These are phyloP conservation scores for Aspergillus sp. DNA, from an alignment of 2,329 filamentous ascomycete genomes.

Conservation along the genomic window DNA sequence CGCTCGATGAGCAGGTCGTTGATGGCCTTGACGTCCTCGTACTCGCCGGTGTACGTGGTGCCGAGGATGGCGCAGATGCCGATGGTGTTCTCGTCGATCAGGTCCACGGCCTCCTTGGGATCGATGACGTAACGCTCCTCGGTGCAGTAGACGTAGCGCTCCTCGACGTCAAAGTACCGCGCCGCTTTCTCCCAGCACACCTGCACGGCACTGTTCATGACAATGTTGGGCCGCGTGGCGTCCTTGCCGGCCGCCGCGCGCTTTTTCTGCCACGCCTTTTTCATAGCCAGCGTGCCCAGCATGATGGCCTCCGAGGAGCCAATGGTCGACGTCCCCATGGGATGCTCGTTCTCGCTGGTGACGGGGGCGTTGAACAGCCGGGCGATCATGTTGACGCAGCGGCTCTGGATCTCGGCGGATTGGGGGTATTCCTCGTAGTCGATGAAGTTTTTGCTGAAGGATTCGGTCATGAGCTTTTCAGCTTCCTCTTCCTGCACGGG, in stretches of 20 bases:
- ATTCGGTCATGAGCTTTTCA: conserved; percentile 89
- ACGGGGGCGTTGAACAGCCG: conserved; percentile 75
- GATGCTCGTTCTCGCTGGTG: conserved; percentile 47
- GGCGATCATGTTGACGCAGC: conserved; percentile 85
- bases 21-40: conserved; percentile 86
- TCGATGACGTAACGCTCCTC: conserved; percentile 56
- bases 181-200: conserved; percentile 95
- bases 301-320: conserved; percentile 69
- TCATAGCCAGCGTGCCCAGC: conserved; percentile 67
- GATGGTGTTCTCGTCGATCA: conserved; percentile 66
- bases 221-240: conserved; percentile 71
- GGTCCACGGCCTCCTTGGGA: conserved; percentile 52
- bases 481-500: conserved; percentile 71
- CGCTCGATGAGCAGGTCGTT: conserved; percentile 76
- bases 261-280: conserved; percentile 85
- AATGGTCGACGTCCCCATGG: conserved; percentile 80
- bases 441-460: conserved; percentile 92
- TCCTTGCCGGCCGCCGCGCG: conserved; percentile 76
- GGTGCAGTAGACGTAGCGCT: conserved; percentile 65
- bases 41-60: conserved; percentile 91
- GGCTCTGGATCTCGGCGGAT: conserved; percentile 79
- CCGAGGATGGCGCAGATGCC: conserved; percentile 88
- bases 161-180: conserved; percentile 86
- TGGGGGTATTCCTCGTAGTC: conserved; percentile 80
- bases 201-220: conserved; percentile 95